Percentiles rank a stretch among this genome's conserved stretches.
These are phyloP conservation scores for Limonomyces culmigenus DNA, from an alignment of 1,284 basidiomycete genomes.

Conservation along the genomic window DNA sequence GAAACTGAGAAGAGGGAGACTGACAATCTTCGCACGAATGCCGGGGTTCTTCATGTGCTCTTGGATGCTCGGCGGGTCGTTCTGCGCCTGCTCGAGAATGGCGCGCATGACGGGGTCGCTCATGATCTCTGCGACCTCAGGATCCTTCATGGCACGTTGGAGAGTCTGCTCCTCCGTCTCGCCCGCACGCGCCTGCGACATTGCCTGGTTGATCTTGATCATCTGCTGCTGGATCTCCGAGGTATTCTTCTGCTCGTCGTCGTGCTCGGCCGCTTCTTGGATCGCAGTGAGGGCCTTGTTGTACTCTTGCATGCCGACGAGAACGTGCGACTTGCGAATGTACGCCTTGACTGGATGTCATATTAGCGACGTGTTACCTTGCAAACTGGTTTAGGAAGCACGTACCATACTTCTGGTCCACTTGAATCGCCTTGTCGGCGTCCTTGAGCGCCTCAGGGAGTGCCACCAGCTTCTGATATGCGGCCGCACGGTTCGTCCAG, in stretches of 20 bases:
- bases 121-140: constrained; percentile 80
- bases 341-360: constrained; percentile 64
- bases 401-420: constrained; percentile 59
- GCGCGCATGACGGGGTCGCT: constrained; percentile 81
- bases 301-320: constrained; percentile 86
- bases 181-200: constrained; percentile 66
- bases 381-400: constrained; percentile 8
- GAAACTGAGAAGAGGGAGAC: too few relatives aligned
- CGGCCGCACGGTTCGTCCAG: constrained; percentile 95
- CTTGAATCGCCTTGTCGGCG: constrained; percentile 82
- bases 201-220: constrained; percentile 65
- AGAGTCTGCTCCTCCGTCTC: constrained; percentile 92
- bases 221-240: constrained; percentile 71
- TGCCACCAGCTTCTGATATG: constrained; percentile 90
- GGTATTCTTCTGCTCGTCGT: constrained; percentile 63
- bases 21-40: constrained; percentile 72
- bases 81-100: constrained; percentile 90
- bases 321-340: constrained; percentile 83
- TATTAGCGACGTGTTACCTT: constrained; percentile 13
- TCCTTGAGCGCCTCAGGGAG: constrained; percentile 96
- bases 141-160: constrained; percentile 91
- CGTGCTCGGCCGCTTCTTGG: constrained; percentile 60
- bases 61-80: constrained; percentile 77
- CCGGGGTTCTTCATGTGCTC: constrained; percentile 96
- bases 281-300: constrained; percentile 72